phyloP scores from a whole-genome alignment of 352 stramenopile genomes.

The Phytopythium ostracodes region DNA sequence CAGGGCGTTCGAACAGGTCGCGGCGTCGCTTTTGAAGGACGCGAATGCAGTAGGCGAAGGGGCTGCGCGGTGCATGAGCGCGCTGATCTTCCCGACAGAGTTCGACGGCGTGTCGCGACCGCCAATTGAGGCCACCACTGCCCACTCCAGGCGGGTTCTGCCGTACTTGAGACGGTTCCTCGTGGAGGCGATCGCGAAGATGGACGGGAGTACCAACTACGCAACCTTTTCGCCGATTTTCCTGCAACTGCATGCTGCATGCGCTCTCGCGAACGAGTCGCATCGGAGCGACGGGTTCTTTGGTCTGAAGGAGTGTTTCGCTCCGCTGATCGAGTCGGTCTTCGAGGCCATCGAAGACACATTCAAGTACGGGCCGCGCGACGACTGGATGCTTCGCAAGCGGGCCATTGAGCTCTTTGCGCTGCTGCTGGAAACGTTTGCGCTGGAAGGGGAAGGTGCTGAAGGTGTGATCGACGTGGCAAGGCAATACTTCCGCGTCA shows the following conservation, averaged over 20 bases:
- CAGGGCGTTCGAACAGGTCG: slow-evolving; percentile 27
- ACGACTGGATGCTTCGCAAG: slow-evolving; percentile 55
- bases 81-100: slow-evolving; percentile 39
- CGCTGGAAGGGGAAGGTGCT: slow-evolving; percentile 16
- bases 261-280: slow-evolving; percentile 26
- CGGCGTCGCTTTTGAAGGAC: slow-evolving; percentile 34
- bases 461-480: slow-evolving; percentile 10
- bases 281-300: slow-evolving; percentile 18
- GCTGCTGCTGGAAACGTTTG: slow-evolving; percentile 42
- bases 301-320: slow-evolving; percentile 26
- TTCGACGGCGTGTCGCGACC: slow-evolving; percentile 44
- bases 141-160: slow-evolving; percentile 30
- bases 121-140: slow-evolving; percentile 16
- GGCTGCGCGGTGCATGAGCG: slow-evolving; percentile 44
- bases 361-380: slow-evolving; percentile 40
- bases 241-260: slow-evolving; percentile 37
- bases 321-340: slow-evolving; percentile 33
- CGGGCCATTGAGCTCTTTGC: slow-evolving; percentile 48
- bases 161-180: slow-evolving; percentile 36
- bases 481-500: slow-evolving; percentile 23
- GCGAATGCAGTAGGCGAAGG: slow-evolving; percentile 39
- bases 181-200: slow-evolving; percentile 27
- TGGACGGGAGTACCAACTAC: slow-evolving; percentile 48
- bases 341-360: slow-evolving; percentile 58
- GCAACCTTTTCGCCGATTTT: slow-evolving; percentile 41